Evolutionary conservation across 768 basidiomycete genomes (phyloP).

Genomic region (Amyloporia xantha): DNA sequence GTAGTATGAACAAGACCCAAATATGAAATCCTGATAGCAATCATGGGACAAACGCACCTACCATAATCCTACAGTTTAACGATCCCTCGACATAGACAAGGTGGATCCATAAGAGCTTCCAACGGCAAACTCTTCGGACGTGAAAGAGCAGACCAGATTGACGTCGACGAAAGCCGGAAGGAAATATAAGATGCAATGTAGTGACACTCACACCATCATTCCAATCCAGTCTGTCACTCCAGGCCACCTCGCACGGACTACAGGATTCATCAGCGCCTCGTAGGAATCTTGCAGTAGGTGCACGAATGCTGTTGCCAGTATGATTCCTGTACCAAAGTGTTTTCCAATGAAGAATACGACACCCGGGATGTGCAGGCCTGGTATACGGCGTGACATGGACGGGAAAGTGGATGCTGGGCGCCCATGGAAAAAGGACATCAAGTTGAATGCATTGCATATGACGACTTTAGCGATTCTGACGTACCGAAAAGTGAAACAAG

Average conservation of each 20-base stretch:
- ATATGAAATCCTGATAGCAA: no score
- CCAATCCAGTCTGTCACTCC: slow-evolving; percentile 55
- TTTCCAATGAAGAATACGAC: slow-evolving; percentile 80
- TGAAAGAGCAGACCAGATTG: no score
- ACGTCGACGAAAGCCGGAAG: no score
- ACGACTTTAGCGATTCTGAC: no score
- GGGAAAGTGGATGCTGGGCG: slow-evolving; percentile 66
- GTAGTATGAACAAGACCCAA: no score
- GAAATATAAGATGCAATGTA: no score
- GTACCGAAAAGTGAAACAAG: slow-evolving; percentile 58
- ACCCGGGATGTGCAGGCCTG: slow-evolving; percentile 53
- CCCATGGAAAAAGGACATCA: not conserved
- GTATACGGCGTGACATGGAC: slow-evolving; percentile 47
- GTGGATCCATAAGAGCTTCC: no score
- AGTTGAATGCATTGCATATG: not conserved
- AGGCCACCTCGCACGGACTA: slow-evolving; percentile 40
- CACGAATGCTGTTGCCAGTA: slow-evolving; percentile 76
- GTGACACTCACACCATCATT: slow-evolving; percentile 62
- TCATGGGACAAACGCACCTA: no score
- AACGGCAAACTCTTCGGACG: no score
- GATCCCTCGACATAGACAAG: no score
- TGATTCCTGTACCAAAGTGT: slow-evolving; percentile 84
- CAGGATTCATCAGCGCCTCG: slow-evolving; percentile 42
- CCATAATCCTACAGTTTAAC: no score
- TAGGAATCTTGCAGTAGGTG: slow-evolving; percentile 78